These are phyloP conservation scores for Bombardia bombarda DNA, from an alignment of 495 filamentous ascomycete genomes.

Conservation along the genomic window DNA sequence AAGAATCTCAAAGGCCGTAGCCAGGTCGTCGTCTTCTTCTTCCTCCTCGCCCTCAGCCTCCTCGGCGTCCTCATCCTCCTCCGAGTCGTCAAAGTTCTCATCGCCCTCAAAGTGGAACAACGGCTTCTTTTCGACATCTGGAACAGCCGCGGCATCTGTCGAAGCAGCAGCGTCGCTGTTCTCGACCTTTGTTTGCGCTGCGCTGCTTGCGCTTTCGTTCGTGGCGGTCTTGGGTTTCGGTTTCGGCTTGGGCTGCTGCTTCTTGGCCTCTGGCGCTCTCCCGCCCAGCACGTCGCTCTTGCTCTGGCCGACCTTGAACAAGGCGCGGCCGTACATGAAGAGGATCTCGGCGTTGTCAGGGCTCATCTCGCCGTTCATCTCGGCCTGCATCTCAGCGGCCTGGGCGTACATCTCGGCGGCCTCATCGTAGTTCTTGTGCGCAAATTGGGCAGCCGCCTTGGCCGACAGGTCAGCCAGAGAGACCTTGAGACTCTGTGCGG, in stretches of 20 bases:
- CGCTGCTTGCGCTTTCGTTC: slow-evolving; percentile 5
- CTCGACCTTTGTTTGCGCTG: slow-evolving; percentile 16
- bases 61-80: slow-evolving; percentile 44
- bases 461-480: slow-evolving; percentile 51
- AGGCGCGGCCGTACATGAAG: slow-evolving; percentile 83
- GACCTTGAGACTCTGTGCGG: slow-evolving; percentile 38
- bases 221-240: slow-evolving; percentile 12
- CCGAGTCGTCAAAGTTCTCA: slow-evolving; percentile 82
- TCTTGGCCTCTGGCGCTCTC: slow-evolving; percentile 58
- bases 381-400: slow-evolving; percentile 82
- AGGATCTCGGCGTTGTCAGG: slow-evolving; percentile 86
- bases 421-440: slow-evolving; percentile 73
- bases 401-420: slow-evolving; percentile 82
- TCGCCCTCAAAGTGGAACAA: slow-evolving; percentile 91
- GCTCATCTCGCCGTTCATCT: slow-evolving; percentile 85
- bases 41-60: slow-evolving; percentile 45
- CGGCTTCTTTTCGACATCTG: slow-evolving; percentile 46
- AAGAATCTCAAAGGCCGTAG: slow-evolving; percentile 81
- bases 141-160: slow-evolving; percentile 23
- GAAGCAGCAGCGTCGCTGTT: slow-evolving; percentile 26
- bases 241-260: slow-evolving; percentile 37
- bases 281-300: slow-evolving; percentile 92
- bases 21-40: slow-evolving; percentile 86
- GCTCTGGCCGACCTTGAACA: slow-evolving; percentile 86
- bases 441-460: slow-evolving; percentile 55